Percentiles rank a stretch among this genome's conserved stretches.
phyloP scores from a whole-genome alignment of 306 rosid species.

The Inga oerstediana region DNA sequence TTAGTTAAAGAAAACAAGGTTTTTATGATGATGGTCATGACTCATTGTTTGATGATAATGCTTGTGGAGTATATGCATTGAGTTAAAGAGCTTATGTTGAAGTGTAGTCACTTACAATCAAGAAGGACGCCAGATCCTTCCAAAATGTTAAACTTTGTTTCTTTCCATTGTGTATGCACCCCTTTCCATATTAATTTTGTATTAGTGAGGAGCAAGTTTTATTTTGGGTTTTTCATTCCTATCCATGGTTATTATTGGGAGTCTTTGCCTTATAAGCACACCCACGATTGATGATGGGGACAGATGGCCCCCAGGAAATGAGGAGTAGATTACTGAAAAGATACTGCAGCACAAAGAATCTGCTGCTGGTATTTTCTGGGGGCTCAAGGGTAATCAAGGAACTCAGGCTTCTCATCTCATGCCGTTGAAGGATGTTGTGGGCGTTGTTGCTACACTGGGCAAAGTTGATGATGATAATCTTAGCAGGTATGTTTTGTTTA shows the following conservation, averaged over 20 bases:
- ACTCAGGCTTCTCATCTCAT: constrained; percentile 53
- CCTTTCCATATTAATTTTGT: constrained; percentile 19
- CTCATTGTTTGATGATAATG: constrained; percentile 11
- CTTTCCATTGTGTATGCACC: constrained; percentile 2
- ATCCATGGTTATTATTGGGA: constrained; percentile 46
- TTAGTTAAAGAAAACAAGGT: constrained; percentile 16
- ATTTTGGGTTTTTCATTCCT: constrained; percentile 16
- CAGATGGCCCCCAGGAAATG: constrained; percentile 35
- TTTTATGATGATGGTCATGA: constrained; percentile 17
- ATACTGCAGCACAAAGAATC: constrained; percentile 63
- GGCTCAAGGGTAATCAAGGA: constrained; percentile 54
- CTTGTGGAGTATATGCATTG: not conserved
- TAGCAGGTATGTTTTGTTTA: constrained; percentile 54
- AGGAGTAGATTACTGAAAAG: constrained; percentile 60
- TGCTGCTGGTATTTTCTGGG: constrained; percentile 75
- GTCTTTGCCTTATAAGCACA: constrained; percentile 49
- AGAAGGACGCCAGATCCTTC: constrained; percentile 26
- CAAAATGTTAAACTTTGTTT: not conserved
- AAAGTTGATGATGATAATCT: constrained; percentile 67
- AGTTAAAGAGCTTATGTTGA: constrained; percentile 18
- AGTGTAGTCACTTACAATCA: not conserved
- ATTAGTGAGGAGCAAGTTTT: constrained; percentile 31
- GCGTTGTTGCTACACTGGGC: constrained; percentile 77
- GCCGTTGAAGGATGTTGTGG: constrained; percentile 63
- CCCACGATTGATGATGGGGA: constrained; percentile 40